Evolutionary conservation across 331 rosid species (phyloP).

Genomic region (Saraca asoca): DNA sequence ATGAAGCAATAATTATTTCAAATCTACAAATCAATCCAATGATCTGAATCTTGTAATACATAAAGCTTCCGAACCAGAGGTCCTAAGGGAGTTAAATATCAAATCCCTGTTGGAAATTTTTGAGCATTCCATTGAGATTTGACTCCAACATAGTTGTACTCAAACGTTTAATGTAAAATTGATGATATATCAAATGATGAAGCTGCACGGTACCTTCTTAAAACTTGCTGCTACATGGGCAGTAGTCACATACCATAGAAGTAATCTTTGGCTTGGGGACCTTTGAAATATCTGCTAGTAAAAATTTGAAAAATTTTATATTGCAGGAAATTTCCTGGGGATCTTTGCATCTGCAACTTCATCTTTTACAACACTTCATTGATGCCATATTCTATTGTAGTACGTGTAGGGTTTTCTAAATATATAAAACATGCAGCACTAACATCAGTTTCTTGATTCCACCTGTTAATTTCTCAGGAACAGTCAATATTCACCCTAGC

Average conservation of each 20-base stretch:
- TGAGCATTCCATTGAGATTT: neutral
- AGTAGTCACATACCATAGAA: neutral
- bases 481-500: constrained; percentile 93
- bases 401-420: too few species aligned
- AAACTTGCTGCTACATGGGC: neutral
- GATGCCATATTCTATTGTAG: neutral
- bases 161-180: neutral
- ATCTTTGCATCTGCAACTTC: neutral
- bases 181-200: neutral
- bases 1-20: too few species aligned
- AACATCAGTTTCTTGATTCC: neutral
- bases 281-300: neutral
- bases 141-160: neutral
- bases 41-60: too few species aligned
- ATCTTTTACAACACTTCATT: too few species aligned
- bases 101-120: neutral
- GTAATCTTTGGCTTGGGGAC: neutral
- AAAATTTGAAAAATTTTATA: neutral
- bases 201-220: neutral
- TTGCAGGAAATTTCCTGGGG: constrained; percentile 1
- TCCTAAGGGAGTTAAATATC: neutral
- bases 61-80: constrained; percentile 2
- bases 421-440: too few species aligned
- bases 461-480: constrained; percentile 57
- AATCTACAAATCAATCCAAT: too few species aligned